Base-by-base conservation (phyloP, 306 rosid species). In the Medicago arabica region DNA sequence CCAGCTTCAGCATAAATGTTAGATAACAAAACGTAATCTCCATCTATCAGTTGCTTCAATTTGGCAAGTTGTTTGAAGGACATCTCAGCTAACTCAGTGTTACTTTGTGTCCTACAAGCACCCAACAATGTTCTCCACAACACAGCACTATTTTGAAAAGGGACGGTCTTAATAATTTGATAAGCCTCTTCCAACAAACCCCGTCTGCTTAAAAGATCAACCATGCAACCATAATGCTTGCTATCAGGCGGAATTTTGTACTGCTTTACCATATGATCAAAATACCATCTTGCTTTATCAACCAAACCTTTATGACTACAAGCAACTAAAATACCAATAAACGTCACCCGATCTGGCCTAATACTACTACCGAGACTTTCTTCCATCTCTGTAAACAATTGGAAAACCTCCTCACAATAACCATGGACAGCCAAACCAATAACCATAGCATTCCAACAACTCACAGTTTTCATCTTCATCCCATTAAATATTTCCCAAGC, bases 391-490 rank as follows among this genome's bases (percentile, higher is more conserved):
- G 82, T 36, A 75, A 87, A 91, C 61, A 87, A 78, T 40, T 74
- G 75, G 78, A 91, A 70, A 36, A 87, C 90, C 58, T 77, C 87
- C 67, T 84, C 77, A 47, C 82, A 84, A 76, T 81, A 55, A 67
- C 96, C 93, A 78, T 89, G 91, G 73, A 86, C 88, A 18, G 93
- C 93, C 71, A 88, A 79, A 39, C 96, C 96, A 71, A 87, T 80
- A 14, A 91, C 81, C 93, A 89, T 91, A 7, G 89, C 90, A 76
- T 89, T 89, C 93, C 93, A 91, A 76, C 88, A 87, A 69, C 96
- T 86, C 11, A 72, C 61, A 2, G 88, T 85, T 75, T 77, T 91
- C 80, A 88, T 84, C 77, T 73, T 83, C 85, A 86, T 72, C 71
- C 83, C 87, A 64, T 69, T 72, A 62, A 91, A 89, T 67, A 86